Evolutionary conservation across 2,329 filamentous ascomycete genomes (phyloP), one percentile per base, ranked within the genome.

Genomic region (Cryphonectria parasitica): DNA sequence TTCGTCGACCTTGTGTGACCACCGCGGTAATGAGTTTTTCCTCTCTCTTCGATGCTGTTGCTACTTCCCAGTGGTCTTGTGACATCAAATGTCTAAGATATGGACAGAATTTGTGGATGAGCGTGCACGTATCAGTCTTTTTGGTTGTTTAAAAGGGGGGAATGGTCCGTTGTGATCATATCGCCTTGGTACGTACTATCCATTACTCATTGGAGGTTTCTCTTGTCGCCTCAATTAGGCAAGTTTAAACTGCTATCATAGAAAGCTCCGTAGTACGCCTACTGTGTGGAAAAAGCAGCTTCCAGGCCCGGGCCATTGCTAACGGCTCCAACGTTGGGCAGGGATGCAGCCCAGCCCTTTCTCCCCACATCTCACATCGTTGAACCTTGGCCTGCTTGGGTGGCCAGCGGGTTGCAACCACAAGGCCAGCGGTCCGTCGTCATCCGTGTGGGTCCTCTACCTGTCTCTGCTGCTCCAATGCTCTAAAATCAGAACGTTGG

Each of bases 401-500:
- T 15, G n/a, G 7, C 45, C 45, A 49, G 45, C 45, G 45, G 45
- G 25, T 28, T 58, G 54, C 54, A 61, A 61, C 58, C 58, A 61
- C 58, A 61, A 11, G 19, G 19, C 15, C 34, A 22, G 22, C 58
- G 28, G 28, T 31, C 58, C 58, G 58, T 61, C 34, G 31, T 61
- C 58, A 61, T 34, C 58, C 19, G 58, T 58, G 58, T 61, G 58
- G 58, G 58, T 61, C 58, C 34, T 61, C 8, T 22, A 25, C 11
- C 58, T 39, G 45, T n/a, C 43, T 49, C 43, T 49, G 43, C 43
- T 22, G 19, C 19, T 61, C 17, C 17, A 4, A 7, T 13, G 58
- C 58, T 61, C 58, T 61, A 61, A 61, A 61, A 61, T 61, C 58
- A 61, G 58, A 61, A 61, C 58, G 39, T 22, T 49, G 19, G 31